phyloP scores from a whole-genome alignment of 2,329 filamentous ascomycete genomes.

The Paraphaeosphaeria sporulosa region DNA sequence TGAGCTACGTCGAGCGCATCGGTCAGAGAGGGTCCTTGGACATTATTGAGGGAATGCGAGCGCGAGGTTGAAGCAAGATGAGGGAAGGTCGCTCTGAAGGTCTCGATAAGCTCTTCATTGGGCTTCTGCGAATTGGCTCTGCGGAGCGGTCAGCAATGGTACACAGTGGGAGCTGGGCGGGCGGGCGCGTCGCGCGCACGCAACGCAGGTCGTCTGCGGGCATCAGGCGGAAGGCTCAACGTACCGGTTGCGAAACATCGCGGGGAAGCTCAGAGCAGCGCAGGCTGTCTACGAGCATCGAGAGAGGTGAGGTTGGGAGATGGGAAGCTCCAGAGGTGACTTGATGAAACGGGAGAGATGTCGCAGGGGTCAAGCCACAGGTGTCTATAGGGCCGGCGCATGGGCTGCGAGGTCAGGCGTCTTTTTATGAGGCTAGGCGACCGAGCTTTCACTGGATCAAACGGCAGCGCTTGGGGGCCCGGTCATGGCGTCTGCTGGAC shows the following conservation, averaged over 20 bases:
- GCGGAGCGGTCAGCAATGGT: constrained; percentile 31
- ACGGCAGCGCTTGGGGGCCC: constrained; percentile 32
- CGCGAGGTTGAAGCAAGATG: constrained; percentile 61
- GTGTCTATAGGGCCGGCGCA: constrained; percentile 30
- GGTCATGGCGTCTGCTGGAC: constrained; percentile 28
- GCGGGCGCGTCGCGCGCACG: constrained; percentile 38
- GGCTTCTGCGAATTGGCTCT: constrained; percentile 86
- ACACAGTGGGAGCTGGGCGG: constrained; percentile 20
- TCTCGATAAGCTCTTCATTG: constrained; percentile 80
- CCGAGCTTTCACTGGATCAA: constrained; percentile 31
- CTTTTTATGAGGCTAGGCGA: constrained; percentile 45
- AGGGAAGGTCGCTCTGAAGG: constrained; percentile 84
- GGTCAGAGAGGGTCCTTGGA: constrained; percentile 55
- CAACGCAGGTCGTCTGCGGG: constrained; percentile 18
- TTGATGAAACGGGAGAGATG: constrained; percentile 47
- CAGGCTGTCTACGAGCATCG: constrained; percentile 39
- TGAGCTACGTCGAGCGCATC: constrained; percentile 57
- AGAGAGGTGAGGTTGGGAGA: constrained; percentile 38
- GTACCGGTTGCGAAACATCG: constrained; percentile 59
- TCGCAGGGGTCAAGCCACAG: constrained; percentile 48
- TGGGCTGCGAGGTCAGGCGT: constrained; percentile 39
- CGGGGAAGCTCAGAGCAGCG: constrained; percentile 38
- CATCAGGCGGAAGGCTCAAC: constrained; percentile 22
- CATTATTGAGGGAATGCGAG: constrained; percentile 52
- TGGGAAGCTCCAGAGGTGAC: constrained; percentile 29